Evolutionary conservation across 1,139 yeast genomes (phyloP), one percentile per base, ranked within the genome.

Genomic region (Suhomyces kunorum): DNA sequence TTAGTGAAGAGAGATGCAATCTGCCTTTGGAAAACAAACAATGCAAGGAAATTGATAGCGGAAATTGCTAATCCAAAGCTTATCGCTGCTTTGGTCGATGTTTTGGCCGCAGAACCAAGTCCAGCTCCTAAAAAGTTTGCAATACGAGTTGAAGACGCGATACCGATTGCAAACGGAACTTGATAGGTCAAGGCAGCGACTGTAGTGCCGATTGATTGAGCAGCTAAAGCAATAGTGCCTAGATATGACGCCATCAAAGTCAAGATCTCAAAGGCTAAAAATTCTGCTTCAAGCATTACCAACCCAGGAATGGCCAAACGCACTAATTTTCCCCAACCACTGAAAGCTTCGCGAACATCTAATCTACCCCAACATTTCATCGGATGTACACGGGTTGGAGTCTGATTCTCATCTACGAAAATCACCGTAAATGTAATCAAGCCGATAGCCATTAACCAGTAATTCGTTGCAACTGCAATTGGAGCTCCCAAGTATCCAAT

Each of bases 211-310:
- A 78, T 74, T 2, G 81, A 74, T 54, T 78, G 83, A 0, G 83
- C 80, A 6, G 83, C 83, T 46, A 78, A 65, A 6, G 73, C 67
- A 24, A 66, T 57, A 0, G 83, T 78, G 4, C 83, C 83, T 43
- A 78, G 58, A 49, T 76, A 77, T 2, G 80, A 72, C 1, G 83
- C 77, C 55, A 83, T 72, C 28, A 84, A 63, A 0, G 92, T 83
- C 66, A 84, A 66, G 25, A 83, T 72, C 54, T 84, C 92, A 57
- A 83, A 84, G 0, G 90, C 86, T 46, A 84, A 58, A 45, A 83
- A 83, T 55, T 84, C 92, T 2, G 88, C 83, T 51, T 83, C 83
- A 25, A 83, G 66, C 88, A 84, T 84, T 5, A 83, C 64, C 19
- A 83, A 76, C 5, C 90, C 90, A 0, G 92, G 89, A 24, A 83